Evolutionary conservation across 2,329 filamentous ascomycete genomes (phyloP).

Genomic region (Aspergillus vadensis): DNA sequence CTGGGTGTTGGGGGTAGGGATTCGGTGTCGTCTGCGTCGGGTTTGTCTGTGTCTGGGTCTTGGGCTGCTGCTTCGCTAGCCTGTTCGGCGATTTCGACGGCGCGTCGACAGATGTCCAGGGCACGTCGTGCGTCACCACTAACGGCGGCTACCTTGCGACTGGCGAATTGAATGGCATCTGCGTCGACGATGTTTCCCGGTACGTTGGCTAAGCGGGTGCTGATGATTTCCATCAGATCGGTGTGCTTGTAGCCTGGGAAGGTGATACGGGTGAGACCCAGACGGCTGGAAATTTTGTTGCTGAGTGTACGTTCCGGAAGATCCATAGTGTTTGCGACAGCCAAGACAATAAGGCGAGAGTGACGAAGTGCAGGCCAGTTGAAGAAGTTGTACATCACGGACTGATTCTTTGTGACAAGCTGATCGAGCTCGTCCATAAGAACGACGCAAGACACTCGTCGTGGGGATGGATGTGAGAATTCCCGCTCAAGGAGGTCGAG

Average conservation of each 20-base stretch:
- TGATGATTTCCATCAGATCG: conserved; percentile 95
- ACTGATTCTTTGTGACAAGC: conserved; percentile 95
- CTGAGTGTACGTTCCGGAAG: conserved; percentile 91
- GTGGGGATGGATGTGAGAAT: conserved; percentile 86
- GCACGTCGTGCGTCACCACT: conserved; percentile 91
- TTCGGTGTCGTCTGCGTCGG: conserved; percentile 34
- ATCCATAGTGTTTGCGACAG: conserved; percentile 99
- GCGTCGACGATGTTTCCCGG: conserved; percentile 86
- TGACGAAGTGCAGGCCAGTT: conserved; percentile 95
- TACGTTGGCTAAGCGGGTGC: conserved; percentile 86
- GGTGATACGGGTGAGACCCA: conserved; percentile 89
- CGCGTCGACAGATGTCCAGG: conserved; percentile 90
- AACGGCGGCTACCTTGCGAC: conserved; percentile 93
- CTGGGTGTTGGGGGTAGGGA: conserved; percentile 48
- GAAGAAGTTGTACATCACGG: conserved; percentile 99
- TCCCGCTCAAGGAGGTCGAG: conserved; percentile 88
- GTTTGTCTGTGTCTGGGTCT: conserved; percentile 17
- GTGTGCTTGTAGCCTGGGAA: conserved; percentile 97
- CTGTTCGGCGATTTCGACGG: conserved; percentile 90
- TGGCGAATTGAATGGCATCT: conserved; percentile 94
- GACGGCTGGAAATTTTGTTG: conserved; percentile 95
- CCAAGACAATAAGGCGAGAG: conserved; percentile 90
- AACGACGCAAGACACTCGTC: conserved; percentile 91
- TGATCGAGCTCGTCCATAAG: conserved; percentile 99
- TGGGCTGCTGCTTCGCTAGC: conserved; percentile 53